phyloP scores from a whole-genome alignment of 2,329 filamentous ascomycete genomes.

The Fusarium begoniae region DNA sequence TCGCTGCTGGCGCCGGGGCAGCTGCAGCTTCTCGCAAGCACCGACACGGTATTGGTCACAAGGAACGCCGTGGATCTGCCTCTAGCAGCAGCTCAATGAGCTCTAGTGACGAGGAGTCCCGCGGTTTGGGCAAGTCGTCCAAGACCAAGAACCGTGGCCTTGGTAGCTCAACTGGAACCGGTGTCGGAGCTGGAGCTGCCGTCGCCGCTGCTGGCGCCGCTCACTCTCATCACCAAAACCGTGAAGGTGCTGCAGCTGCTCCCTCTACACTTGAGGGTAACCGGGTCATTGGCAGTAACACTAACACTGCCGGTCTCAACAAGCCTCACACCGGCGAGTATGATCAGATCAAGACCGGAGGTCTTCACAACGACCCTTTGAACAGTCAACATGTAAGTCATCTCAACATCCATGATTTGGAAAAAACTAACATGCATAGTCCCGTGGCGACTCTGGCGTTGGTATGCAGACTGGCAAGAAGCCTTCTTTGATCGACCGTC shows the following conservation, averaged over 20 bases:
- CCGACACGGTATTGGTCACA: constrained; percentile 16
- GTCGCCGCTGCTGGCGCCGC: constrained; percentile 10
- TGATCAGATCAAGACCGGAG: constrained; percentile 10
- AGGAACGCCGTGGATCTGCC: constrained; percentile 13
- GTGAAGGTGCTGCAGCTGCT: background rate
- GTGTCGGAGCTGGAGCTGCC: background rate
- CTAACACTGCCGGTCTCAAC: constrained; percentile 18
- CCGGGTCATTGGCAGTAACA: background rate
- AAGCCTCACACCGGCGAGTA: constrained; percentile 12
- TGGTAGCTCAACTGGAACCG: constrained; percentile 8
- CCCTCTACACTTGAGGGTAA: background rate
- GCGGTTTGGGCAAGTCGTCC: constrained; percentile 21
- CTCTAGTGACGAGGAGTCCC: constrained; percentile 30
- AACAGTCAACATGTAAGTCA: constrained; percentile 19
- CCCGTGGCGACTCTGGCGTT: constrained; percentile 24
- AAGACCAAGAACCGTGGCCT: constrained; percentile 26
- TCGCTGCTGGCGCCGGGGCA: constrained; percentile 20
- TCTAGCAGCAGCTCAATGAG: constrained; percentile 22
- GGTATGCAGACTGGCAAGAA: constrained; percentile 19
- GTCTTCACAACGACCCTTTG: constrained; percentile 26
- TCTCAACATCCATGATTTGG: too few species aligned
- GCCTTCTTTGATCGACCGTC: constrained; percentile 32
- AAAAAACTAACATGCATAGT: constrained; percentile 1
- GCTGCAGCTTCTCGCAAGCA: constrained; percentile 19
- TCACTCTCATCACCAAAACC: constrained; percentile 24